Conservation (phyloP, 2,329 filamentous ascomycete species). For the Talaromyces marneffei region DNA sequence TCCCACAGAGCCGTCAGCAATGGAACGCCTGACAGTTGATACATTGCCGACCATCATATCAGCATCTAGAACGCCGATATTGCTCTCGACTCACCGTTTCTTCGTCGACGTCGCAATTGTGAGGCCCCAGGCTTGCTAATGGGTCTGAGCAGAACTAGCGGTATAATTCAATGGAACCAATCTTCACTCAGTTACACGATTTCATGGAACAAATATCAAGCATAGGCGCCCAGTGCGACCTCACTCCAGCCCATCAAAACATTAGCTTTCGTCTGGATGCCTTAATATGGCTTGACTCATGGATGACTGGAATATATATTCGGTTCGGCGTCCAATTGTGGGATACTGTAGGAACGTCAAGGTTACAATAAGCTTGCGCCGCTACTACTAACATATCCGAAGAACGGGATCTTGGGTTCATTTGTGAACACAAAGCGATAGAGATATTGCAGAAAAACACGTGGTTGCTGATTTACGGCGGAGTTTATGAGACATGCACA, state of each 20-base stretch:
- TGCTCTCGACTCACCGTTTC: background rate
- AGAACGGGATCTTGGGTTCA: background rate
- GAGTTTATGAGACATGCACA: background rate
- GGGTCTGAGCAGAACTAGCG: background rate
- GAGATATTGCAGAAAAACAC: background rate
- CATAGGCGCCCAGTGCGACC: conserved; percentile 6
- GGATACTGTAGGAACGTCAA: background rate
- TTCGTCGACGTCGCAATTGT: background rate
- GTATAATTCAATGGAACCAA: background rate
- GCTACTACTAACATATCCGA: background rate
- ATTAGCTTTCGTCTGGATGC: background rate
- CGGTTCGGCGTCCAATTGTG: background rate
- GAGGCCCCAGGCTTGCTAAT: background rate
- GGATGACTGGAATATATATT: background rate
- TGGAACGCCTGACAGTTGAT: background rate
- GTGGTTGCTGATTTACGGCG: conserved; percentile 3
- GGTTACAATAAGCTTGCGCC: background rate
- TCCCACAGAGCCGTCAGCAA: background rate
- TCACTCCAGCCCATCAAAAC: background rate
- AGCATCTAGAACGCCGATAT: background rate
- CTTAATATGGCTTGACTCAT: background rate
- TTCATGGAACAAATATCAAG: background rate
- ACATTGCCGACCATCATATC: background rate
- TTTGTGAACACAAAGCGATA: background rate
- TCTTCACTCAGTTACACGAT: background rate